Percentiles rank a stretch among this genome's conserved stretches.
phyloP scores from a whole-genome alignment of 2,329 filamentous ascomycete genomes.

The Penicillium sp. region DNA sequence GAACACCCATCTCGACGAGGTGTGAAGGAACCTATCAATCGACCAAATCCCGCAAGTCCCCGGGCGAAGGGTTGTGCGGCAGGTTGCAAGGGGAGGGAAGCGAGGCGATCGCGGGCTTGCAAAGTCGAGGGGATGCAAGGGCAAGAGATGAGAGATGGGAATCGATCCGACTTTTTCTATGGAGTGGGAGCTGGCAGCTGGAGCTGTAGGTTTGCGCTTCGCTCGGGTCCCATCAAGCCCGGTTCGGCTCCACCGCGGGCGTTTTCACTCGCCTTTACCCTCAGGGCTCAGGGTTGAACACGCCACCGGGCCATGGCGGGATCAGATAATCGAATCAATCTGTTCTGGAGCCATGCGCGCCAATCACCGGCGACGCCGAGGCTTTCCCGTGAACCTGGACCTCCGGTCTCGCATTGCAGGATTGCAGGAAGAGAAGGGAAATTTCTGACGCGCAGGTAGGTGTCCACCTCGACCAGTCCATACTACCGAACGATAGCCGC shows the following conservation, averaged over 20 bases:
- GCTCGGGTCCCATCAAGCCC: no score
- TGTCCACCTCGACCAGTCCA: background rate
- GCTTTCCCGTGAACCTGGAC: background rate
- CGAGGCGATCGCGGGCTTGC: no score
- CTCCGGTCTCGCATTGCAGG: constrained; percentile 6
- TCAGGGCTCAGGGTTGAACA: background rate
- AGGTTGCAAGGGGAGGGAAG: no score
- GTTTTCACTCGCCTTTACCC: constrained; percentile 4
- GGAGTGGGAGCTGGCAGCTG: no score
- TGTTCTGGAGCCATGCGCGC: constrained; percentile 1
- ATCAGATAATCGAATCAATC: constrained; percentile 12
- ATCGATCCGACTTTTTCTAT: no score
- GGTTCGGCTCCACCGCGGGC: constrained; percentile 3
- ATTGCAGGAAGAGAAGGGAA: background rate
- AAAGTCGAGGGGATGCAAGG: no score
- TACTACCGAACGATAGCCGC: background rate
- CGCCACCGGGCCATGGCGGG: constrained; percentile 1
- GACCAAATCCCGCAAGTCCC: background rate
- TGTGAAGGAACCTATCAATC: background rate
- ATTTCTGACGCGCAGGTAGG: background rate
- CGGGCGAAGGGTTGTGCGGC: no score
- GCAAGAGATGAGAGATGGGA: no score
- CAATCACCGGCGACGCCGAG: constrained; percentile 7
- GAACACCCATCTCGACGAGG: constrained; percentile 1
- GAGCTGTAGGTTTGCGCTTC: no score